Base-by-base conservation (phyloP, 495 filamentous ascomycete genomes). In the Penicillium arizonense region DNA sequence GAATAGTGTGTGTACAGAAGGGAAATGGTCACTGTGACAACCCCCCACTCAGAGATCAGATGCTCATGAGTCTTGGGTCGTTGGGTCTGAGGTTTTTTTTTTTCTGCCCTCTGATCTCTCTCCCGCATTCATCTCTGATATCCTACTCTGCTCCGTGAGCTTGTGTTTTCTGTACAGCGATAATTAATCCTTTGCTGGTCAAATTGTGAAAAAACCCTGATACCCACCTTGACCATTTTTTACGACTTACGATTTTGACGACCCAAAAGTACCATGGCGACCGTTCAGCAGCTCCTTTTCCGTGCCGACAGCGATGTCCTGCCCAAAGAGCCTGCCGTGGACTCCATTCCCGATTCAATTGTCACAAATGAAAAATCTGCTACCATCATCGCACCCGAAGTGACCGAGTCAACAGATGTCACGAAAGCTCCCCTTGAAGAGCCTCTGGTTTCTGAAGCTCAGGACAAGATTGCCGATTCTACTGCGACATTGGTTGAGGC, bases 171-270 rank as follows among this genome's bases (percentile, higher is more conserved):
- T 50, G 37, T 50, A 37, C 45, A 47, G 28, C 45, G 32, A 35
- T 39, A 40, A 20, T 50, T 50, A 40, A 50, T 43, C 48, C 28
- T 50, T 50, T 50, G 47, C 47, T 50, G 47, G 47, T 50, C 48
- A 50, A 43, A 41, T 50, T 50, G 47, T 41, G 47, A 30, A 37
- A 47, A 34, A 35, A 20, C 18, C 24, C 26, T 42, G 20, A 50
- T 50, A 50, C 39, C 48, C 47, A 42, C 24, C 39, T 24, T 12
- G 6, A 48, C 38, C 35, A 38, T 48, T 48, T 39, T 48, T 50
- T 50, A 50, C 48, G 48, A 50, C 37, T 47, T 37, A 47, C 45
- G 45, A 47, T 26, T 26, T 43, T 43, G 38, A 50, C 48, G 48
- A 30, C 28, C 28, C 28, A 30, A 50, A 41, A 50, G 18, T 28